A percentile compares a stretch with the other conserved stretches of the same genome.
These are phyloP conservation scores for Colletotrichum tamarilloi DNA, from an alignment of 2,329 filamentous ascomycete species.

Conservation along the genomic window DNA sequence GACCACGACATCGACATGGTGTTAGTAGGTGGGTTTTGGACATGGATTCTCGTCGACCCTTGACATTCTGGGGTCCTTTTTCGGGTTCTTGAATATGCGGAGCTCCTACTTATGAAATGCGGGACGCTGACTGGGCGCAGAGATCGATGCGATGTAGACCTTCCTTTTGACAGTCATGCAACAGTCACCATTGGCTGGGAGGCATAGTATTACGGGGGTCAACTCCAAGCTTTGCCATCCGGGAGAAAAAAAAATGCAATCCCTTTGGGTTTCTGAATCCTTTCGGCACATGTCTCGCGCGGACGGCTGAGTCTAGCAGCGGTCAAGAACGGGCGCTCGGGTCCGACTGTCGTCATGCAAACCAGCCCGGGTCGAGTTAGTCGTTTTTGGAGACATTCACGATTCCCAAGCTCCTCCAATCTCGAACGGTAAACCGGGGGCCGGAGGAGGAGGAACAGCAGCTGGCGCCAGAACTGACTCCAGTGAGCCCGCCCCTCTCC, in stretches of 20 bases:
- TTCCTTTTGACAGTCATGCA: slow-evolving; percentile 9
- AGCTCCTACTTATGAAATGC: slow-evolving; percentile 28
- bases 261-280: not conserved
- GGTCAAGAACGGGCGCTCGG: slow-evolving; percentile 1
- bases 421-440: not conserved
- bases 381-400: not conserved
- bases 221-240: not conserved
- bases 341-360: slow-evolving; percentile 9
- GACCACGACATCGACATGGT: slow-evolving; percentile 28
- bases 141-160: not conserved
- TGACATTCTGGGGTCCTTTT: slow-evolving; percentile 10
- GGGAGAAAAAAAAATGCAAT: not conserved
- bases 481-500: slow-evolving; percentile 19
- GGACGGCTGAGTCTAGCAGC: not conserved
- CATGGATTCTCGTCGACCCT: slow-evolving; percentile 20
- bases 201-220: not conserved
- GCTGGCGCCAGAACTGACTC: not conserved
- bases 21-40: slow-evolving; percentile 14
- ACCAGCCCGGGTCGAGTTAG: not conserved
- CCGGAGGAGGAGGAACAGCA: not conserved
- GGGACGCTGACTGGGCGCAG: slow-evolving; percentile 9
- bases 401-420: not conserved
- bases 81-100: slow-evolving; percentile 6
- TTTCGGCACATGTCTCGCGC: not conserved
- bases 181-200: slow-evolving; percentile 10